phyloP scores from a whole-genome alignment of 352 stramenopile genomes.

The Phytophthora syringae region DNA sequence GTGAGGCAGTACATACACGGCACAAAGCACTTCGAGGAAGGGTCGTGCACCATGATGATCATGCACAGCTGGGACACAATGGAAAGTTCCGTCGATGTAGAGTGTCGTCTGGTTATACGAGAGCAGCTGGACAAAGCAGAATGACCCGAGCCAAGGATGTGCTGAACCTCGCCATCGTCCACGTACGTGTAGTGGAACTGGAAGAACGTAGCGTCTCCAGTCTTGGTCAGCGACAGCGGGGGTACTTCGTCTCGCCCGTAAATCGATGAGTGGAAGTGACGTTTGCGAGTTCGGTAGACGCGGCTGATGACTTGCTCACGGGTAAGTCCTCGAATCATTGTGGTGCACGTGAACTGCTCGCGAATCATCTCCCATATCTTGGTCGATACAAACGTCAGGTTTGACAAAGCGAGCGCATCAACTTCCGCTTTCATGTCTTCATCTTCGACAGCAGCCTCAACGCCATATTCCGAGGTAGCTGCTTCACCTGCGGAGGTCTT shows the following conservation, averaged over 20 bases:
- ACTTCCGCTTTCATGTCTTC: slow-evolving; percentile 6
- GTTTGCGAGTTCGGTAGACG: slow-evolving; percentile 12
- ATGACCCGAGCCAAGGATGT: slow-evolving; percentile 33
- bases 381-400: not conserved
- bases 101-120: slow-evolving; percentile 10
- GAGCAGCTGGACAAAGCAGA: slow-evolving; percentile 16
- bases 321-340: slow-evolving; percentile 3
- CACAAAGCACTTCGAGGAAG: slow-evolving; percentile 3
- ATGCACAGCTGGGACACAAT: slow-evolving; percentile 15
- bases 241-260: slow-evolving; percentile 27
- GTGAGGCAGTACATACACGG: slow-evolving; percentile 13
- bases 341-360: slow-evolving; percentile 2
- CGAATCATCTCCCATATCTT: slow-evolving; percentile 17
- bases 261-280: slow-evolving; percentile 12
- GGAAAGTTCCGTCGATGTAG: slow-evolving; percentile 35
- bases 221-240: slow-evolving; percentile 12
- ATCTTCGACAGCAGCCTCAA: slow-evolving; percentile 5
- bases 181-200: slow-evolving; percentile 32
- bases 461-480: not conserved
- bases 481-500: not conserved
- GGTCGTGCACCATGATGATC: slow-evolving; percentile 24
- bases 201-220: slow-evolving; percentile 26
- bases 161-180: slow-evolving; percentile 6
- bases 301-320: slow-evolving; percentile 15
- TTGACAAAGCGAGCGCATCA: slow-evolving; percentile 3